These are phyloP conservation scores for Dictyostelium discoideum DNA, from an alignment of 78 protist species.

Conservation along the genomic window DNA sequence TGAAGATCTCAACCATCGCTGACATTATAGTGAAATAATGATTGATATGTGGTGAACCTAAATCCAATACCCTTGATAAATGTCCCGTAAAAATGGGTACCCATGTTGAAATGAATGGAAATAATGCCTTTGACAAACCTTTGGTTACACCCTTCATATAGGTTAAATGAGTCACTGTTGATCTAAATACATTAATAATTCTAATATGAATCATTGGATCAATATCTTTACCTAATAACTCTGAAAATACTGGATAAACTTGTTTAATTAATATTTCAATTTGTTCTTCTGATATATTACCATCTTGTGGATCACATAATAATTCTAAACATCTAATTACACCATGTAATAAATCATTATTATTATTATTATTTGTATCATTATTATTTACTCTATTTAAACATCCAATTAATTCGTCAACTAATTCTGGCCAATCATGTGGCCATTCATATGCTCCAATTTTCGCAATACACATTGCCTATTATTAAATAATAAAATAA, in stretches of 20 bases:
- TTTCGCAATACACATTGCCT: constrained; percentile 78
- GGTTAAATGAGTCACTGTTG: background rate
- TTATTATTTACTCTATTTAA: background rate
- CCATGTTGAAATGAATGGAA: constrained; percentile 8
- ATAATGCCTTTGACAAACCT: background rate
- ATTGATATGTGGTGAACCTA: background rate
- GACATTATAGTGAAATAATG: constrained; percentile 23
- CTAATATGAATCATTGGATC: constrained; percentile 22
- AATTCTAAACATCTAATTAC: constrained; percentile 38
- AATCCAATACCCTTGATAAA: background rate
- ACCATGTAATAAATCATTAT: constrained; percentile 28
- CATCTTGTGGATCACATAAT: constrained; percentile 19
- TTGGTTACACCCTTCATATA: background rate
- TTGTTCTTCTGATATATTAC: constrained; percentile 6
- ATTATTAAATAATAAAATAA: background rate
- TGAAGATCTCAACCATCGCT: background rate
- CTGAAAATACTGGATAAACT: constrained; percentile 9
- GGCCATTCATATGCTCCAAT: constrained; percentile 70
- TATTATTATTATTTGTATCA: background rate
- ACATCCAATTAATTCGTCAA: constrained; percentile 38
- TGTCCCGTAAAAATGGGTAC: background rate
- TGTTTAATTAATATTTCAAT: background rate
- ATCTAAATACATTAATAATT: background rate
- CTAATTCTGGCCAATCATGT: constrained; percentile 41
- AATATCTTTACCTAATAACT: background rate